These are phyloP conservation scores for Neurospora tetraspora DNA, from an alignment of 495 filamentous ascomycete species.

Conservation along the genomic window DNA sequence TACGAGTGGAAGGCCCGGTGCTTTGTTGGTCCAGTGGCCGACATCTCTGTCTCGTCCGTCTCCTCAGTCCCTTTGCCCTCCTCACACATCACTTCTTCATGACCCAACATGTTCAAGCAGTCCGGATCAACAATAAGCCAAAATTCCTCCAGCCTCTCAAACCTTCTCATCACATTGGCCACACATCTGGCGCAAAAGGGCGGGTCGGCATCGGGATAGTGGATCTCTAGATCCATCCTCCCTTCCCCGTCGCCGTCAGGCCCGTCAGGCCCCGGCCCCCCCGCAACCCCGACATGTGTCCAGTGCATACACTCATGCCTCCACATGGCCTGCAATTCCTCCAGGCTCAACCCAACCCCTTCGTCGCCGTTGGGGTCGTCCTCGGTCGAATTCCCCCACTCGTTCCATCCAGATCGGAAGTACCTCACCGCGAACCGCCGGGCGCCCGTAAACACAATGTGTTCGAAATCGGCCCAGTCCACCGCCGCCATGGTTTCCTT, in stretches of 20 bases:
- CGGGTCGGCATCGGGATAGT: neutral
- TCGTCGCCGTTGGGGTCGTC: neutral
- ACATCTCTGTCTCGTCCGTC: neutral
- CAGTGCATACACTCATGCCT: neutral
- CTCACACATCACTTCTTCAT: neutral
- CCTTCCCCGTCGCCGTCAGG: neutral
- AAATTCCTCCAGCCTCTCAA: constrained; percentile 9
- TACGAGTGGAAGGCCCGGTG: constrained; percentile 6
- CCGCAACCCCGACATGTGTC: neutral
- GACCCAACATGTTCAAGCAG: too few species aligned
- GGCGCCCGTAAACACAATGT: constrained; percentile 11
- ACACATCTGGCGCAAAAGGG: constrained; percentile 11
- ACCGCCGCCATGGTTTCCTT: constrained; percentile 1
- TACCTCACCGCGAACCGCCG: constrained; percentile 12
- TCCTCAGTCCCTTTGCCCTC: neutral
- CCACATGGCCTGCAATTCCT: neutral
- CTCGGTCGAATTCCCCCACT: neutral
- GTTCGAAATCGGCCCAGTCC: constrained; percentile 8
- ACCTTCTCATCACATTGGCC: constrained; percentile 6
- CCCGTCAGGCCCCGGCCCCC: neutral
- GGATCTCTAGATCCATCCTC: neutral
- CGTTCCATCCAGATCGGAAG: constrained; percentile 5
- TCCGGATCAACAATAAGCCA: constrained; percentile 10
- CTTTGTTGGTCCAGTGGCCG: neutral
- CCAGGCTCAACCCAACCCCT: neutral